Evolutionary conservation across 768 basidiomycete species (phyloP).

Genomic region (Rhodotorula sphaerocarpa): DNA sequence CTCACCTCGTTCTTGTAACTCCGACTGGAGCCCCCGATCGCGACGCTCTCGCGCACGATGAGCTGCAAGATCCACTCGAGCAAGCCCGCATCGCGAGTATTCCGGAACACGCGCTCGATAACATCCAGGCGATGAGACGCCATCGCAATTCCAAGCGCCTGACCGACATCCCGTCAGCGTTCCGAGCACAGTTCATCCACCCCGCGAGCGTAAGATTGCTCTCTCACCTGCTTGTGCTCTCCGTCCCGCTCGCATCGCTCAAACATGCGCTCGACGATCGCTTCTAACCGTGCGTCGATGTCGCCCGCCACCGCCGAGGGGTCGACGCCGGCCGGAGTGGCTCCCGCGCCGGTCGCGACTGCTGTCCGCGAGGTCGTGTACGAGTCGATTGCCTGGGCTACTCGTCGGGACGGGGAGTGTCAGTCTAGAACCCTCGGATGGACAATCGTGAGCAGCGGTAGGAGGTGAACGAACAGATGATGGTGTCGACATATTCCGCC

Average conservation of each 20-base stretch:
- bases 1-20: slow-evolving; percentile 43
- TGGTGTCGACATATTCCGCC: slow-evolving; percentile 86
- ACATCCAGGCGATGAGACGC: slow-evolving; percentile 84
- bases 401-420: neutral
- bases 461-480: slow-evolving; percentile 63
- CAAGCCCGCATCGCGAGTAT: slow-evolving; percentile 65
- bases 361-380: slow-evolving; percentile 63
- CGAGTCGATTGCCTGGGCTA: slow-evolving; percentile 91
- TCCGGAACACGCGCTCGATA: slow-evolving; percentile 64
- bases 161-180: too few species aligned
- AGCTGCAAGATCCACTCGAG: slow-evolving; percentile 88
- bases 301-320: slow-evolving; percentile 60
- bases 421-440: neutral
- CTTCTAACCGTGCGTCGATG: slow-evolving; percentile 69
- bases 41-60: slow-evolving; percentile 79
- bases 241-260: slow-evolving; percentile 73
- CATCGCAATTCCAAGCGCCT: slow-evolving; percentile 88
- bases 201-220: too few species aligned
- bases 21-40: slow-evolving; percentile 48
- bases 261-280: slow-evolving; percentile 84
- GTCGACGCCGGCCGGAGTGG: slow-evolving; percentile 28
- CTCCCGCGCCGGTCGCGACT: slow-evolving; percentile 23
- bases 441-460: neutral
- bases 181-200: too few species aligned
- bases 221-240: slow-evolving; percentile 76